A percentile compares a stretch with the other conserved stretches of the same genome.
Conservation (phyloP, 768 basidiomycete genomes). For the Neoboletus magnificus region DNA sequence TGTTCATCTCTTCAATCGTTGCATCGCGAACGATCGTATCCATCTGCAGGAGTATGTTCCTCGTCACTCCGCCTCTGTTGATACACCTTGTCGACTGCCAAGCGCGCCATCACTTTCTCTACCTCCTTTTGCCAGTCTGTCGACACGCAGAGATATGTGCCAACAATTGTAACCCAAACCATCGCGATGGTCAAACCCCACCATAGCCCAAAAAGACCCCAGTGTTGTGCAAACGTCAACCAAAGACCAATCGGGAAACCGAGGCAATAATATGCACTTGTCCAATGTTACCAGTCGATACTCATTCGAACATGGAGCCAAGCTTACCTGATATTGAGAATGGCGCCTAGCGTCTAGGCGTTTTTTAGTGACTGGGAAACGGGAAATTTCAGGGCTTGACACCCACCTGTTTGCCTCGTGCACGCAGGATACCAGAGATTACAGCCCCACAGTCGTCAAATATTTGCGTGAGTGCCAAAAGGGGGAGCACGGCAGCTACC, state of each 20-base stretch:
- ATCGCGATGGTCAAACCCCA: conserved; percentile 64
- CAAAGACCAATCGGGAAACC: conserved; percentile 81
- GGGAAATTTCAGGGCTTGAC: background rate
- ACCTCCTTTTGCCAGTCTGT: conserved; percentile 75
- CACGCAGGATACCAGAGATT: conserved; percentile 75
- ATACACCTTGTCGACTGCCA: conserved; percentile 44
- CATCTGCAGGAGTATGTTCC: background rate
- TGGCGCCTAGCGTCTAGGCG: conserved; percentile 66
- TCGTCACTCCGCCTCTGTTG: background rate
- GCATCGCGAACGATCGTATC: background rate
- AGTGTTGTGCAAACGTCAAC: conserved; percentile 60
- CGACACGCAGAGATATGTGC: conserved; percentile 43
- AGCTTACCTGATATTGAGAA: conserved; percentile 69
- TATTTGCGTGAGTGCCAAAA: conserved; percentile 76
- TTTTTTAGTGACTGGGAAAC: background rate
- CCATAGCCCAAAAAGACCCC: conserved; percentile 79
- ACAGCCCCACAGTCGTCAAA: conserved; percentile 76
- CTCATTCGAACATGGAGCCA: too few relatives aligned
- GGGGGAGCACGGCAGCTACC: conserved; percentile 66
- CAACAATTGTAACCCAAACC: conserved; percentile 13
- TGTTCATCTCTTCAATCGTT: background rate
- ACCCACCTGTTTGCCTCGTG: conserved; percentile 71
- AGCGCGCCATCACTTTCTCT: conserved; percentile 50
- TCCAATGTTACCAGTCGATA: background rate
- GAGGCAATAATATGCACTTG: conserved; percentile 70